Conservation (phyloP, 1,139 yeast genomes). For the Petasospora fabianii region DNA sequence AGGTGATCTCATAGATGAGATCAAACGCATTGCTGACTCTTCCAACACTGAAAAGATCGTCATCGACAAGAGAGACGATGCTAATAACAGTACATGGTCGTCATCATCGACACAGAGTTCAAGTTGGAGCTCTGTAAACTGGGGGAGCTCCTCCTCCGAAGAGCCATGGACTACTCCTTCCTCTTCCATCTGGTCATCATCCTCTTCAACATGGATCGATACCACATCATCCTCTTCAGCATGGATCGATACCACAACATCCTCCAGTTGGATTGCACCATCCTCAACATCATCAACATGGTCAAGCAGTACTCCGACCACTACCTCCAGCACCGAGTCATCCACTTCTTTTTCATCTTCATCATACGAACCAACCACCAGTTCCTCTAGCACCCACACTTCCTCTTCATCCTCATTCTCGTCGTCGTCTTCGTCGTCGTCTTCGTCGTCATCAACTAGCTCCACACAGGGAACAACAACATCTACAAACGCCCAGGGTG, state of each 20-base stretch:
- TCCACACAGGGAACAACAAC: conserved; percentile 20
- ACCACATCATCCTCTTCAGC: conserved; percentile 6
- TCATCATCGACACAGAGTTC: conserved; percentile 3
- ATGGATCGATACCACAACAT: conserved; percentile 2
- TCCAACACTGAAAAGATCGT: background rate
- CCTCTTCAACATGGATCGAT: conserved; percentile 5
- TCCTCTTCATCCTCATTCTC: conserved; percentile 2
- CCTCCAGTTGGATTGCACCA: no score
- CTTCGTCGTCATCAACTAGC: conserved; percentile 3
- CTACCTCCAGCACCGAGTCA: no score
- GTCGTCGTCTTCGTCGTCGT: conserved; percentile 2
- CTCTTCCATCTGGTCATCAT: conserved; percentile 1
- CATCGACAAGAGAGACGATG: conserved; percentile 9
- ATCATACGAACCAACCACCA: no score
- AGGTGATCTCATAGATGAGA: background rate
- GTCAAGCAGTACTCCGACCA: no score
- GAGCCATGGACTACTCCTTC: background rate
- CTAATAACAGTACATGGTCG: background rate
- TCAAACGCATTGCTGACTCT: background rate
- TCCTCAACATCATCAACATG: no score
- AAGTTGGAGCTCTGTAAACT: conserved; percentile 1
- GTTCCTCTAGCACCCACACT: no score
- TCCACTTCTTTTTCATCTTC: no score
- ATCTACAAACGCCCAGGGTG: conserved; percentile 28
- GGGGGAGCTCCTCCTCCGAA: conserved; percentile 1